A percentile compares a stretch with the other conserved stretches of the same genome.
phyloP scores from a whole-genome alignment of 495 filamentous ascomycete species.

The Cudoniella acicularis region DNA sequence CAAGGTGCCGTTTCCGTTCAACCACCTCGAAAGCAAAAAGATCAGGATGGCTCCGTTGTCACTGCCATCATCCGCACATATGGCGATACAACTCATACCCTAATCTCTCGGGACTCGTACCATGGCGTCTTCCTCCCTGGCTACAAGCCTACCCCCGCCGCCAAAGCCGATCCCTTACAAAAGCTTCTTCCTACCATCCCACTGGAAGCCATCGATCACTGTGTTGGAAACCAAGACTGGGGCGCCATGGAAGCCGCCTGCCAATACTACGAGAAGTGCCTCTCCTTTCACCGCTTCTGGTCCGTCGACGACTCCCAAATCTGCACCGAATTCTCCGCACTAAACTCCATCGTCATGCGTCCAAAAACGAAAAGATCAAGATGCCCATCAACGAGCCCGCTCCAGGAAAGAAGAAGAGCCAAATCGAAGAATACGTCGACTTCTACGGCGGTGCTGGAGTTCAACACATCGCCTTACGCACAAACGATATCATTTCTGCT shows the following conservation, averaged over 20 bases:
- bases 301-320: constrained; percentile 84
- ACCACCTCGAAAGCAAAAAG: constrained; percentile 44
- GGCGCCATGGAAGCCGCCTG: constrained; percentile 79
- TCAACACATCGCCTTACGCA: constrained; percentile 86
- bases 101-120: constrained; percentile 67
- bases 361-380: constrained; percentile 76
- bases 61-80: constrained; percentile 81
- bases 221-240: constrained; percentile 93
- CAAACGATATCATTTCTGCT: constrained; percentile 68
- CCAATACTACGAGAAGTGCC: constrained; percentile 81
- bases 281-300: constrained; percentile 96
- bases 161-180: constrained; percentile 34
- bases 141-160: constrained; percentile 47
- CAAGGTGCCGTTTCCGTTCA: constrained; percentile 65
- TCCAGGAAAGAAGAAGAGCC: constrained; percentile 74
- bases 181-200: constrained; percentile 59
- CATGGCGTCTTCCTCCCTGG: constrained; percentile 76
- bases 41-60: constrained; percentile 52
- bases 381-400: constrained; percentile 98
- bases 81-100: constrained; percentile 87
- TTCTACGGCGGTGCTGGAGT: constrained; percentile 85
- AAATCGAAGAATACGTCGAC: constrained; percentile 90
- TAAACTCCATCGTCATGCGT: constrained; percentile 85
- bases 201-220: constrained; percentile 79
- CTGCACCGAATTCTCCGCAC: constrained; percentile 82